These are phyloP conservation scores for Medicago arabica DNA, from an alignment of 306 rosid species.

Conservation along the genomic window DNA sequence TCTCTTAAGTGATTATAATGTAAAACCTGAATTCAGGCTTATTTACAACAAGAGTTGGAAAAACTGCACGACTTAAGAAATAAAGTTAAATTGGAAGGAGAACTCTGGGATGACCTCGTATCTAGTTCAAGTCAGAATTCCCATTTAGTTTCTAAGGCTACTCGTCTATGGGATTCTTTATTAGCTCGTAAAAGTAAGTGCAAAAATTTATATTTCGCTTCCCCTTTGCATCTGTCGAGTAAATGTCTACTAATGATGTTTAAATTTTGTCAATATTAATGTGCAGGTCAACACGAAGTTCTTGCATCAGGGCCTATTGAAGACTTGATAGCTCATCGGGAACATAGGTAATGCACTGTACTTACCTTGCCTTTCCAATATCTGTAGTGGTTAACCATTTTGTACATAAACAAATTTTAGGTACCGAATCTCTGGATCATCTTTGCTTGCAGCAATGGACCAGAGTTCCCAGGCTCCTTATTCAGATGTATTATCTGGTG, in stretches of 20 bases:
- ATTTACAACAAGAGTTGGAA: slow-evolving; percentile 98
- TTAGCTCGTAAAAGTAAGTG: slow-evolving; percentile 93
- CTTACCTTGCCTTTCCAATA: slow-evolving; percentile 34
- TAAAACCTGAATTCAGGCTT: slow-evolving; percentile 73
- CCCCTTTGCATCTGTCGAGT: slow-evolving; percentile 28
- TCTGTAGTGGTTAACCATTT: slow-evolving; percentile 36
- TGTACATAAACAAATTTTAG: slow-evolving; percentile 57
- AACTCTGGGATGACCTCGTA: slow-evolving; percentile 97
- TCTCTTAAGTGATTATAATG: slow-evolving; percentile 30
- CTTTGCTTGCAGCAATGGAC: slow-evolving; percentile 99
- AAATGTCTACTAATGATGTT: slow-evolving; percentile 10
- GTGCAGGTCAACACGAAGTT: slow-evolving; percentile 93
- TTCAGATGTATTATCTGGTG: slow-evolving; percentile 67
- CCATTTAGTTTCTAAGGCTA: slow-evolving; percentile 96
- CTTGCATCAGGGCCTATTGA: slow-evolving; percentile 99
- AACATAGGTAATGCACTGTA: slow-evolving; percentile 74
- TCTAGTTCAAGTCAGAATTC: slow-evolving; percentile 98
- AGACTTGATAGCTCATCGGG: slow-evolving; percentile 97
- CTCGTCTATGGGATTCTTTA: slow-evolving; percentile 97
- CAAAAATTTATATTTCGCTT: slow-evolving; percentile 3
- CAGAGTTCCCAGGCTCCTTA: slow-evolving; percentile 93
- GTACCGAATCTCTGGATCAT: slow-evolving; percentile 98
- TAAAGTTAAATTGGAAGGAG: slow-evolving; percentile 99
- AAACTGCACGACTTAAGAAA: slow-evolving; percentile 91
- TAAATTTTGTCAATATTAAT: slow-evolving; percentile 33